These are phyloP conservation scores for Candida sojae DNA, from an alignment of 1,139 yeast genomes.

Conservation along the genomic window DNA sequence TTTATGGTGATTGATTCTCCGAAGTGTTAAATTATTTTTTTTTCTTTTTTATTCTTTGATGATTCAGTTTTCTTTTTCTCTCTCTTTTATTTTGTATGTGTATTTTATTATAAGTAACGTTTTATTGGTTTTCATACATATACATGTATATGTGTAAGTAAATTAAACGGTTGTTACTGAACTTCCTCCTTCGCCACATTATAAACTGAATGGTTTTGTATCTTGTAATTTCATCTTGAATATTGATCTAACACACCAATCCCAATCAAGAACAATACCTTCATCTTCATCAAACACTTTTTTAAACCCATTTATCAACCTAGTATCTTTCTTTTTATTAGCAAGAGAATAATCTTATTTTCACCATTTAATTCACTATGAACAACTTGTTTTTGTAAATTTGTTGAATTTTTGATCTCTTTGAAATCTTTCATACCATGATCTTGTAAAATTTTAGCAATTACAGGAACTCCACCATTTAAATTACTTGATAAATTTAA, in stretches of 20 bases:
- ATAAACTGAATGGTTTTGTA: slow-evolving; percentile 24
- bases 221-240: slow-evolving; percentile 46
- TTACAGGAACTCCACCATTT: slow-evolving; percentile 67
- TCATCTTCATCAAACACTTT: slow-evolving; percentile 16
- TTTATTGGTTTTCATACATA: neutral
- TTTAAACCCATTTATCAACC: slow-evolving; percentile 42
- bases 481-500: slow-evolving; percentile 63
- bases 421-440: slow-evolving; percentile 58
- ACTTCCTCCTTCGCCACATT: neutral
- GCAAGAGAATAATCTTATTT: slow-evolving; percentile 32
- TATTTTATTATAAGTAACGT: neutral
- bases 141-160: neutral
- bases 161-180: neutral
- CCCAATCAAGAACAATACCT: slow-evolving; percentile 58
- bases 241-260: slow-evolving; percentile 64
- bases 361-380: slow-evolving; percentile 14
- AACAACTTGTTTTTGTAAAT: slow-evolving; percentile 8
- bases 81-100: slow-evolving; percentile 1
- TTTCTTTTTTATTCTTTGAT: no score
- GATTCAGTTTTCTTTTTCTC: neutral
- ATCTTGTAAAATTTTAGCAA: slow-evolving; percentile 60
- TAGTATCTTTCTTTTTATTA: slow-evolving; percentile 45
- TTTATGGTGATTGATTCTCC: neutral
- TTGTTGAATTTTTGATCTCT: slow-evolving; percentile 27
- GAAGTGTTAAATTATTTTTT: neutral